phyloP scores from a whole-genome alignment of 1,284 basidiomycete genomes.

The Ceratobasidium sp. region DNA sequence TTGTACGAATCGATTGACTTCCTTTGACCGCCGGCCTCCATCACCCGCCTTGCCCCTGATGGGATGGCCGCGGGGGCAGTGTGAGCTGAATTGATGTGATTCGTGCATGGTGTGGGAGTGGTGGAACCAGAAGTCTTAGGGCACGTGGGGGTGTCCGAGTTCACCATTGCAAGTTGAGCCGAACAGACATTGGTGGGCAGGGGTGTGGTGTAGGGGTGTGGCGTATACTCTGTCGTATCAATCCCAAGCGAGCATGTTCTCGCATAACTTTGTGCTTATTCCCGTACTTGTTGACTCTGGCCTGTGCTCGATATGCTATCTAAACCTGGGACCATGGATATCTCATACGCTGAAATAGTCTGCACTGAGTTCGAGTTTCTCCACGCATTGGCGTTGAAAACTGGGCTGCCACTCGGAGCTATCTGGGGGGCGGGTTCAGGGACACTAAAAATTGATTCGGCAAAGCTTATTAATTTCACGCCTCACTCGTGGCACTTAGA shows the following conservation, averaged over 20 bases:
- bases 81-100: not conserved
- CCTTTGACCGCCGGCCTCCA: too few species aligned
- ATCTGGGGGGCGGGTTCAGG: not conserved
- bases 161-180: not conserved
- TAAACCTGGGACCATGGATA: not conserved
- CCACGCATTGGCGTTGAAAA: not conserved
- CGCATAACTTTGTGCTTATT: not conserved
- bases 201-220: not conserved
- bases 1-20: too few species aligned
- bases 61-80: not conserved
- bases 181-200: not conserved
- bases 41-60: not conserved
- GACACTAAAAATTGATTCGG: not conserved
- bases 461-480: not conserved
- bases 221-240: not conserved
- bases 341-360: not conserved
- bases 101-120: not conserved
- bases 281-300: not conserved
- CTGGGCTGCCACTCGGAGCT: not conserved
- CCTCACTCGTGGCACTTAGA: not conserved
- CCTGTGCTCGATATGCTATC: not conserved
- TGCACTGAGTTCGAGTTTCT: not conserved
- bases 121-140: too few species aligned
- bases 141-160: not conserved
- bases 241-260: not conserved